phyloP scores from a whole-genome alignment of 129 eudicot species.

The Apium graveolens region DNA sequence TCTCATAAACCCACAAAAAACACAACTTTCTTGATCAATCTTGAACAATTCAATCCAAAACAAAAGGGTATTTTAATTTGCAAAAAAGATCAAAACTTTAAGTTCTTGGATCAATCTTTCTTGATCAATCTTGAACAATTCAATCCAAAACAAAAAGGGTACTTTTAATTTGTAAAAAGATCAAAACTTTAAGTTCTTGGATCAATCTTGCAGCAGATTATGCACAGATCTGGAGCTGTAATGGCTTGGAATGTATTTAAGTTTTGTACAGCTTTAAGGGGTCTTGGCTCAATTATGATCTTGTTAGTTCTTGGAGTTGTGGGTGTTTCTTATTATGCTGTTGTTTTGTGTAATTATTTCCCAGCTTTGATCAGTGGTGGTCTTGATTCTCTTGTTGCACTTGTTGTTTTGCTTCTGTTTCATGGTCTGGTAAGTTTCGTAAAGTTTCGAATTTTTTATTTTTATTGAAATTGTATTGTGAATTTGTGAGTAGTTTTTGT shows the following conservation, averaged over 20 bases:
- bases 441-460: neutral
- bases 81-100: slow-evolving; percentile 1
- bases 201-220: slow-evolving; percentile 22
- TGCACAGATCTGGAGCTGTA: slow-evolving; percentile 93
- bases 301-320: slow-evolving; percentile 83
- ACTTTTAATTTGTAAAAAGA: too few relatives aligned
- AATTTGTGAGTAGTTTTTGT: neutral
- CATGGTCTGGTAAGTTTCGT: slow-evolving; percentile 52
- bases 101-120: neutral
- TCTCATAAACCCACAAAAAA: slow-evolving; percentile 7
- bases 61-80: neutral
- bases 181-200: too few relatives aligned
- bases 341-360: slow-evolving; percentile 70
- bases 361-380: slow-evolving; percentile 70
- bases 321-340: slow-evolving; percentile 90
- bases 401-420: slow-evolving; percentile 53
- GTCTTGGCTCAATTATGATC: slow-evolving; percentile 96
- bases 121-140: too few relatives aligned
- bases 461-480: neutral
- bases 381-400: slow-evolving; percentile 55
- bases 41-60: neutral
- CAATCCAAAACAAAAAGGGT: too few relatives aligned
- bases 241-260: slow-evolving; percentile 99
- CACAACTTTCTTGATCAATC: neutral
- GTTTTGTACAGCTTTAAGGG: slow-evolving; percentile 83